These are phyloP conservation scores for Salix brachista DNA, from an alignment of 345 rosid genomes.

Conservation along the genomic window DNA sequence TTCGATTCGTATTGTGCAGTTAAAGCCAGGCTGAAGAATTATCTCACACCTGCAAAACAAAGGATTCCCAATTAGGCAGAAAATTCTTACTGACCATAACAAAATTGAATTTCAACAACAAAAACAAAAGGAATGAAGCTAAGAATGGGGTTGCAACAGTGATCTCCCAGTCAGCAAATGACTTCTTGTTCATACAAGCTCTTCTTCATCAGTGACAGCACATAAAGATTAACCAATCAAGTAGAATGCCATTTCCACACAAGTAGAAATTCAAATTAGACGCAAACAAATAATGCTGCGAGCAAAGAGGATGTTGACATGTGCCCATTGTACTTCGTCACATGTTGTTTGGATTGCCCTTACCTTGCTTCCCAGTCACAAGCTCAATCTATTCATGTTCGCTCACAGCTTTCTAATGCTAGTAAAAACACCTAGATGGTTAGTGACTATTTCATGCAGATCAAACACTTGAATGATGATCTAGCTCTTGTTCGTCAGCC, in stretches of 20 bases:
- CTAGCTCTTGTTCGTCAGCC: too few species aligned
- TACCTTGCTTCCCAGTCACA: too few species aligned
- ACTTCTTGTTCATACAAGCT: too few species aligned
- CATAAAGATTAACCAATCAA: background rate
- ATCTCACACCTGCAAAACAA: constrained; percentile 64
- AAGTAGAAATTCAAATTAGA: background rate
- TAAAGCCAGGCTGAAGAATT: constrained; percentile 65
- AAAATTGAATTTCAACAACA: background rate
- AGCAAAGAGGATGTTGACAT: background rate
- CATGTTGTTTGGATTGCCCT: too few species aligned
- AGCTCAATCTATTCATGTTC: too few species aligned
- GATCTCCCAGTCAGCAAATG: too few species aligned
- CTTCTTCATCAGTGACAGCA: background rate
- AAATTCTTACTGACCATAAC: background rate
- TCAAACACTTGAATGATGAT: too few species aligned
- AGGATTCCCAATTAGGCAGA: background rate
- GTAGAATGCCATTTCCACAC: background rate
- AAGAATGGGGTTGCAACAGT: background rate
- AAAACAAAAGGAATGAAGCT: background rate
- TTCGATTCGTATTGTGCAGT: constrained; percentile 61
- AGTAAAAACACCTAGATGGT: too few species aligned
- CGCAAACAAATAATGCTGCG: background rate
- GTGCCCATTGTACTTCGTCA: background rate
- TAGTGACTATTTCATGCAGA: too few species aligned
- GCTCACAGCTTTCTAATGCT: too few species aligned